A percentile compares a stretch with the other conserved stretches of the same genome.
Evolutionary conservation across 805 yeast genomes (phyloP).

Genomic region (Candida nonsorbophila): DNA sequence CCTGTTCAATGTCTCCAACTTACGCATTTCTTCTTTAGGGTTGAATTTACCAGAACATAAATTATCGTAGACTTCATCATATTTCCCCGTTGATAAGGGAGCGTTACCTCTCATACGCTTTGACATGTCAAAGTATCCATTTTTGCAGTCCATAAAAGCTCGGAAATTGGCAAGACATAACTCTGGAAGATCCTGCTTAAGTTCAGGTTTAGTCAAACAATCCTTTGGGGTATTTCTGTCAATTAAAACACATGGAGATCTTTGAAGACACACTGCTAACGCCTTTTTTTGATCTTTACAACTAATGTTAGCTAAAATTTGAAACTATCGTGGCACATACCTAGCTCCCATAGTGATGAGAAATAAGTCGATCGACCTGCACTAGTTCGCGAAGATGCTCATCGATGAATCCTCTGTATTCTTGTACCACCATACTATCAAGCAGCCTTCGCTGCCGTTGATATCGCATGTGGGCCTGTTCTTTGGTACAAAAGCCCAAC

Average conservation of each 20-base stretch:
- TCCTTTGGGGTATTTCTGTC: slow-evolving; percentile 87
- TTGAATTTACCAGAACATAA: slow-evolving; percentile 78
- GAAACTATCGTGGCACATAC: slow-evolving; percentile 5
- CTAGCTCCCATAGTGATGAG: slow-evolving; percentile 11
- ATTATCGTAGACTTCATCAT: slow-evolving; percentile 80
- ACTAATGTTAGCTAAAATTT: slow-evolving; percentile 32
- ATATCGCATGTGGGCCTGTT: slow-evolving; percentile 67
- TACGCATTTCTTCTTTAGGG: slow-evolving; percentile 73
- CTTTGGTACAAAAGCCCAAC: slow-evolving; percentile 53
- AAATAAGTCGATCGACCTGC: background rate
- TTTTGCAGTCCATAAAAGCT: slow-evolving; percentile 84
- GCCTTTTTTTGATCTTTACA: slow-evolving; percentile 93
- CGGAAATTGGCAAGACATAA: slow-evolving; percentile 79
- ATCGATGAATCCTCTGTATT: slow-evolving; percentile 28
- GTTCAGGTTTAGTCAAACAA: slow-evolving; percentile 76
- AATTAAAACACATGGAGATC: slow-evolving; percentile 93
- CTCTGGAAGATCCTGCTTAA: slow-evolving; percentile 76
- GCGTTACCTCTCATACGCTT: slow-evolving; percentile 93
- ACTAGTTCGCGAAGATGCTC: slow-evolving; percentile 7
- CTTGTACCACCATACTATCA: slow-evolving; percentile 70
- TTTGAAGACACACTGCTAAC: slow-evolving; percentile 91
- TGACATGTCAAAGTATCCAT: slow-evolving; percentile 87
- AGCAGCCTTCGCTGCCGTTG: slow-evolving; percentile 49
- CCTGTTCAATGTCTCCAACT: slow-evolving; percentile 58
- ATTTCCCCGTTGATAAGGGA: slow-evolving; percentile 86